phyloP scores from a whole-genome alignment of 495 filamentous ascomycete species.

The Neurospora tetrasperma region DNA sequence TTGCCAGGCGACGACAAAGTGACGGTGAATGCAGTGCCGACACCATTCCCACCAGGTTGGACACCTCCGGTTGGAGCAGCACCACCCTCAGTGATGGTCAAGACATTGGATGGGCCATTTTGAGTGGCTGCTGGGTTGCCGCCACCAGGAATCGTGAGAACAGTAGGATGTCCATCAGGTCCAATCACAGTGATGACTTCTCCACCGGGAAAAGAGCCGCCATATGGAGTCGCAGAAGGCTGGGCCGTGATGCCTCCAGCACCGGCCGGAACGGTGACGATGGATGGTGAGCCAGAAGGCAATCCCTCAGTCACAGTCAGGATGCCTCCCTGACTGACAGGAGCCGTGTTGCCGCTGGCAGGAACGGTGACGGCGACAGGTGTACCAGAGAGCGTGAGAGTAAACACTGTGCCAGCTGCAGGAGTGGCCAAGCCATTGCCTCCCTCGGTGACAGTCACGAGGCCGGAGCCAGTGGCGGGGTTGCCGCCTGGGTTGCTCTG shows the following conservation, averaged over 20 bases:
- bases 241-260: not conserved
- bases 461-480: not conserved
- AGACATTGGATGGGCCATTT: not conserved
- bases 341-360: not conserved
- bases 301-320: not conserved
- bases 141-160: too few species aligned
- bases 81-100: conserved; percentile 3
- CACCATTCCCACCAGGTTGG: not conserved
- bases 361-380: not conserved
- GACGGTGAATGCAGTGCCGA: not conserved
- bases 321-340: not conserved
- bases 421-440: not conserved
- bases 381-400: not conserved
- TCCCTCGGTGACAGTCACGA: not conserved
- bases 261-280: not conserved
- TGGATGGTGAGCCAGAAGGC: not conserved
- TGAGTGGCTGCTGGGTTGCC: too few species aligned
- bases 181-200: not conserved
- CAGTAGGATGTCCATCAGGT: too few species aligned
- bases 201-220: not conserved
- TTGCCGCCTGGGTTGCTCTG: not conserved
- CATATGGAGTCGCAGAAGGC: not conserved
- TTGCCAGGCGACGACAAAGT: not conserved
- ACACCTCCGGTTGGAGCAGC: not conserved
- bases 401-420: not conserved